Percentiles rank a stretch among this genome's conserved stretches.
Conservation (phyloP, 805 yeast species). For the Kuraishia hungarica region DNA sequence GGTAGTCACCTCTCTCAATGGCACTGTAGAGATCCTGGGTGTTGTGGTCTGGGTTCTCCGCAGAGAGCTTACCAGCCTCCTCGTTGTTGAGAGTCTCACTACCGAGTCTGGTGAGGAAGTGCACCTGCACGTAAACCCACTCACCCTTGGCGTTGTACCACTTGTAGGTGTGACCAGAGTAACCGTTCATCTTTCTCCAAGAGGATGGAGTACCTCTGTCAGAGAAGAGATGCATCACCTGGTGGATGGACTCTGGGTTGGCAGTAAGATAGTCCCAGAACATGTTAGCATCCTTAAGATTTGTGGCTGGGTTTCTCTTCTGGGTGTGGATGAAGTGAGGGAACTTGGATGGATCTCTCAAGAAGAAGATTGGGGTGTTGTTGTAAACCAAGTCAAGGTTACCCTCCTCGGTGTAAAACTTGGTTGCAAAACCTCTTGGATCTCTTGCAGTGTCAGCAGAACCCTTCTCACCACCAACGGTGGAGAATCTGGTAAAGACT, state of each 20-base stretch:
- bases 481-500: slow-evolving; percentile 69
- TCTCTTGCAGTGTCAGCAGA: slow-evolving; percentile 80
- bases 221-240: slow-evolving; percentile 62
- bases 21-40: slow-evolving; percentile 74
- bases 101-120: slow-evolving; percentile 56
- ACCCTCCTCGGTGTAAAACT: slow-evolving; percentile 79
- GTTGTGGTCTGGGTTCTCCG: slow-evolving; percentile 75
- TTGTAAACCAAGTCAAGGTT: slow-evolving; percentile 79
- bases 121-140: slow-evolving; percentile 75
- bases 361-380: slow-evolving; percentile 79
- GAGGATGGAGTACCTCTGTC: slow-evolving; percentile 80
- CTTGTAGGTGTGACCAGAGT: slow-evolving; percentile 79
- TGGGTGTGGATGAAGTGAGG: slow-evolving; percentile 87
- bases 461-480: slow-evolving; percentile 82
- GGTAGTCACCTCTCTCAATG: slow-evolving; percentile 69
- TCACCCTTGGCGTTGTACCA: slow-evolving; percentile 71
- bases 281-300: slow-evolving; percentile 72
- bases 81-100: slow-evolving; percentile 43
- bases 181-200: slow-evolving; percentile 74
- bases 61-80: slow-evolving; percentile 60
- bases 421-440: slow-evolving; percentile 79
- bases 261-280: slow-evolving; percentile 77
- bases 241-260: slow-evolving; percentile 71
- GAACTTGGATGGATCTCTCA: slow-evolving; percentile 80
- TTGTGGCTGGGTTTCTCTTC: slow-evolving; percentile 78